Conservation (phyloP, 192 early-diverging fungal genomes). For the Coemansia sp. region DNA sequence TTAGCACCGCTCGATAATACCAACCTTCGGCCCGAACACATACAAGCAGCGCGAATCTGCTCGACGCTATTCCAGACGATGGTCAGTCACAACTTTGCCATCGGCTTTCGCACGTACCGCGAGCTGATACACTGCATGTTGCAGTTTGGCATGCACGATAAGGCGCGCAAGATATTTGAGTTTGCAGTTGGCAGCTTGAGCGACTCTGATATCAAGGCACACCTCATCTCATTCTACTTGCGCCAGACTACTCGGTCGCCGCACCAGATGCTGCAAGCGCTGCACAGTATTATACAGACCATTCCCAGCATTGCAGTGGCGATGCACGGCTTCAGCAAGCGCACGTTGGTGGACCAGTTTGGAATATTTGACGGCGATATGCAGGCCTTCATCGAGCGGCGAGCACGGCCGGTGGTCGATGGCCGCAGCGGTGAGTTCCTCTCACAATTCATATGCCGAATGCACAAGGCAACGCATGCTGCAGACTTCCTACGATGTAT, state of each 20-base stretch:
- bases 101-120: slow-evolving; percentile 40
- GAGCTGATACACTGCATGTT: slow-evolving; percentile 46
- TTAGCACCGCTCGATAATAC: neutral
- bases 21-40: slow-evolving; percentile 9
- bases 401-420: slow-evolving; percentile 8
- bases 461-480: slow-evolving; percentile 26
- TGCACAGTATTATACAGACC: slow-evolving; percentile 13
- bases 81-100: slow-evolving; percentile 14
- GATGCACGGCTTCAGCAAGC: slow-evolving; percentile 15
- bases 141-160: slow-evolving; percentile 34
- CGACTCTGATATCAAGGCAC: slow-evolving; percentile 12
- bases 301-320: slow-evolving; percentile 8
- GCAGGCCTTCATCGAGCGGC: slow-evolving; percentile 17
- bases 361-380: slow-evolving; percentile 47
- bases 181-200: slow-evolving; percentile 43
- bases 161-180: slow-evolving; percentile 41
- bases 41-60: slow-evolving; percentile 39
- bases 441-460: slow-evolving; percentile 4
- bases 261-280: slow-evolving; percentile 22
- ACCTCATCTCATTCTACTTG: slow-evolving; percentile 34
- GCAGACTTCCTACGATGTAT: slow-evolving; percentile 37
- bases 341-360: slow-evolving; percentile 34
- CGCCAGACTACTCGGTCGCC: slow-evolving; percentile 26
- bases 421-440: slow-evolving; percentile 30
- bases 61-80: slow-evolving; percentile 44